Evolutionary conservation across 108 stramenopile species (phyloP), one percentile per base, ranked within the genome.

Genomic region (Schizochytrium sp.): DNA sequence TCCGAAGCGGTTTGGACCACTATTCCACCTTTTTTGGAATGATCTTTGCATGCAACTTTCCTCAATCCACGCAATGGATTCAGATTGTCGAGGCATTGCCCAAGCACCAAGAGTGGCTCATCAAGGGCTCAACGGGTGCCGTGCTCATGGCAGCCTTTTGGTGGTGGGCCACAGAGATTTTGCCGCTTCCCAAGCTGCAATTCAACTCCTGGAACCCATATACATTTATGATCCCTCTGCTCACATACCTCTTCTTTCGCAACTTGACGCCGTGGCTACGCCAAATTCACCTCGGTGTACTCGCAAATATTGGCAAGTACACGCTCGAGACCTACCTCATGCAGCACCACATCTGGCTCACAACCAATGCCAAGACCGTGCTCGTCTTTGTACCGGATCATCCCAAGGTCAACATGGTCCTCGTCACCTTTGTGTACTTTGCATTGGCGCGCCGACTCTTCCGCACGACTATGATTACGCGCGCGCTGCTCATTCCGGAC

Each of bases 291-390:
- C 90, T 97, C 89, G 94, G 95, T 48, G 90, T 97, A 34, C 93
- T 98, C 12, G 96, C 97, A 90, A 94, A 96, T 57, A 94, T 98
- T 48, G 99, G 99, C 72, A 98, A 98, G 91, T 97, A 96, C 23
- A 98, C 99, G 5, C 90, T 99, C 59, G 99, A 99, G 91, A 98
- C 98, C 4, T 99, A 99, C 91, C 91, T 98, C 48, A 95, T 98
- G 95, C 99, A 99, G 93, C 98, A 98, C 92, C 99, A 99, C 90
- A 93, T 98, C 57, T 98, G 97, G 97, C 91, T 99, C 28, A 97
- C 93, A 21, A 90, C 91, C 51, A 94, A 93, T 57, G 94, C 93
- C 4, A 93, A 93, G 91, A 94, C 93, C 28, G 72, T 94, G 8
- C 91, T 92, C 5, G 88, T 90, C 0, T 51, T 94, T 23, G 88